Percentiles rank a stretch among this genome's conserved stretches.
Conservation (phyloP, 345 rosid species). For the Moricandia moricandioides region DNA sequence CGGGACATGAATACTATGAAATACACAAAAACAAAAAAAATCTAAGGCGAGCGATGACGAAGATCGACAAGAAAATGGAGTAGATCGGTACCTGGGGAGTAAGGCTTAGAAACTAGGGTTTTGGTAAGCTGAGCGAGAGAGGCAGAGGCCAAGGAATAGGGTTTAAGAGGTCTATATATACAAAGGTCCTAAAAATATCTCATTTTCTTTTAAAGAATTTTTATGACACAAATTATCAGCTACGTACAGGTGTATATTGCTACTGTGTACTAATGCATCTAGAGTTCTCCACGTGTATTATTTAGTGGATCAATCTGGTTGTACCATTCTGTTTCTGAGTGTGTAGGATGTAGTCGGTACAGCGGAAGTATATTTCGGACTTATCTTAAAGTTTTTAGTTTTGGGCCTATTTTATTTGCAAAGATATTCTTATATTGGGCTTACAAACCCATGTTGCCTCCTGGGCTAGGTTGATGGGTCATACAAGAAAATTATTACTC, state of each 20-base stretch:
- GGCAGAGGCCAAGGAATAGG: conserved; percentile 30
- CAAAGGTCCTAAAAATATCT: conserved; percentile 19
- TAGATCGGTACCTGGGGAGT: background rate
- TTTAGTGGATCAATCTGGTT: background rate
- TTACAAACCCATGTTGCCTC: too few relatives aligned
- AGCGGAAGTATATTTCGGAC: background rate
- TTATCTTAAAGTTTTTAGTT: background rate
- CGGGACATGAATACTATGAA: background rate
- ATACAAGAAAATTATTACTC: too few relatives aligned
- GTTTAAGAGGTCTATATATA: conserved; percentile 34
- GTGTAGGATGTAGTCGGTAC: background rate
- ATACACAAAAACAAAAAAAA: background rate
- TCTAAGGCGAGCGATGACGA: background rate
- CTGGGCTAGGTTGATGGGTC: too few relatives aligned
- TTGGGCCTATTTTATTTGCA: background rate
- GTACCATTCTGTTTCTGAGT: background rate
- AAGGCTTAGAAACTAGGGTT: conserved; percentile 27
- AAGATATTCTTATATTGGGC: too few relatives aligned
- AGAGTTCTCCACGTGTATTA: background rate
- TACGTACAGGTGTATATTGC: background rate
- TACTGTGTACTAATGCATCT: background rate
- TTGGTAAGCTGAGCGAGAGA: conserved; percentile 10
- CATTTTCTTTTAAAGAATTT: background rate
- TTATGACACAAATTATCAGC: background rate
- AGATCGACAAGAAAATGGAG: background rate